Evolutionary conservation across 2,329 filamentous ascomycete species (phyloP).

Genomic region (Aaosphaeria arxii): DNA sequence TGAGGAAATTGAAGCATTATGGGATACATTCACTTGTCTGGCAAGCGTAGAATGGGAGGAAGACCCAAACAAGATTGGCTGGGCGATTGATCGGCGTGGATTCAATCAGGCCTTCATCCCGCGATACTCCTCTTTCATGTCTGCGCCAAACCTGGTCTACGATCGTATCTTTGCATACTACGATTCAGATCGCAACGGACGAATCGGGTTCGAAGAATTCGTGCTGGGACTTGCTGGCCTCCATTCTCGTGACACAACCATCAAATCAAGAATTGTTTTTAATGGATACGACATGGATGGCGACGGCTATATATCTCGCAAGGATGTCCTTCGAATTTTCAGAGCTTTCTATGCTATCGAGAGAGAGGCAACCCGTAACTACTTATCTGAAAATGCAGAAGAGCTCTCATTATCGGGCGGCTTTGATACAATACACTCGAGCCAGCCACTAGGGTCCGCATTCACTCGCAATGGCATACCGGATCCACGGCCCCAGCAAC

Average conservation of each 20-base stretch:
- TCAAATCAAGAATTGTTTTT: conserved; percentile 61
- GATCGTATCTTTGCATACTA: conserved; percentile 98
- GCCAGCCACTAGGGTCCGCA: conserved; percentile 46
- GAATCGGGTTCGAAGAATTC: conserved; percentile 93
- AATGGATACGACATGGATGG: conserved; percentile 87
- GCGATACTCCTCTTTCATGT: conserved; percentile 73
- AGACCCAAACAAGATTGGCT: conserved; percentile 72
- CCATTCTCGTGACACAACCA: conserved; percentile 47
- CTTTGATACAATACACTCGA: conserved; percentile 40
- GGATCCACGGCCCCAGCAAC: conserved; percentile 12
- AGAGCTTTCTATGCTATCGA: conserved; percentile 88
- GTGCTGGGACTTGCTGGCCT: conserved; percentile 72
- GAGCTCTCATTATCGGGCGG: conserved; percentile 63
- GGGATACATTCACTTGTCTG: conserved; percentile 95
- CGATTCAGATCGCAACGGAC: conserved; percentile 81
- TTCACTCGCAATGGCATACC: conserved; percentile 39
- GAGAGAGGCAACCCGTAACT: conserved; percentile 82
- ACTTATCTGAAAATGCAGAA: conserved; percentile 71
- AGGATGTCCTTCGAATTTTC: conserved; percentile 89
- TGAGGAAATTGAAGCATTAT: conserved; percentile 86
- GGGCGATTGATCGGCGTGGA: conserved; percentile 87
- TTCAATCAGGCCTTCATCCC: conserved; percentile 90
- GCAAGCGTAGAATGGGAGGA: conserved; percentile 80
- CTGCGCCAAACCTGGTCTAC: conserved; percentile 83
- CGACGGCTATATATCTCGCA: conserved; percentile 80